Percentiles rank a stretch among this genome's conserved stretches.
phyloP scores from a whole-genome alignment of 2,329 filamentous ascomycete genomes.

The Arthroderma sp. region DNA sequence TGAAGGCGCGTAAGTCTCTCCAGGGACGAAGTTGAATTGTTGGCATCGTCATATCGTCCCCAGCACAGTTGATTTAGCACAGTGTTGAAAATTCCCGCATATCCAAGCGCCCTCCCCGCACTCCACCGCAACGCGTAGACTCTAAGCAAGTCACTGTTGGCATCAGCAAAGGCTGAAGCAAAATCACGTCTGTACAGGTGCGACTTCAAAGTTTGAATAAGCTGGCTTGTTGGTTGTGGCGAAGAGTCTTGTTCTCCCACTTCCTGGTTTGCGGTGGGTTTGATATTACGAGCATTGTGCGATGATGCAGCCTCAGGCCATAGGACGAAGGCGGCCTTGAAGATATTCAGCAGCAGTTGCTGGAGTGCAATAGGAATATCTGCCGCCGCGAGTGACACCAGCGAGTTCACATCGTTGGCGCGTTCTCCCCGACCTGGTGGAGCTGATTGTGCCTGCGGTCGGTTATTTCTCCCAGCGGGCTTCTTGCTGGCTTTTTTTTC shows the following conservation, averaged over 20 bases:
- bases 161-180: slow-evolving; percentile 54
- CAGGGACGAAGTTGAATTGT: slow-evolving; percentile 1
- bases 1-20: neutral
- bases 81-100: slow-evolving; percentile 46
- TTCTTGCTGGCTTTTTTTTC: too few relatives aligned
- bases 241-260: neutral
- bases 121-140: slow-evolving; percentile 89
- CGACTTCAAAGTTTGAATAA: slow-evolving; percentile 70
- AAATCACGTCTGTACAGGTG: slow-evolving; percentile 83
- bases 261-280: neutral
- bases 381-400: too few relatives aligned
- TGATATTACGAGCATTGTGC: neutral
- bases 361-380: slow-evolving; percentile 42
- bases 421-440: too few relatives aligned
- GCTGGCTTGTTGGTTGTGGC: slow-evolving; percentile 26
- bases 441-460: too few relatives aligned
- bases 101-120: slow-evolving; percentile 70
- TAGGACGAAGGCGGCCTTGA: slow-evolving; percentile 49
- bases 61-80: slow-evolving; percentile 6
- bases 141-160: slow-evolving; percentile 53
- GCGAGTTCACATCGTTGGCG: too few relatives aligned
- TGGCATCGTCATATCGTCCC: slow-evolving; percentile 3
- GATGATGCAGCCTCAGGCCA: slow-evolving; percentile 18
- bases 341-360: slow-evolving; percentile 61
- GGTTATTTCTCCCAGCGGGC: too few relatives aligned